A percentile compares a stretch with the other conserved stretches of the same genome.
phyloP scores from a whole-genome alignment of 148 eudicot species.

The Diospyros kaki region DNA sequence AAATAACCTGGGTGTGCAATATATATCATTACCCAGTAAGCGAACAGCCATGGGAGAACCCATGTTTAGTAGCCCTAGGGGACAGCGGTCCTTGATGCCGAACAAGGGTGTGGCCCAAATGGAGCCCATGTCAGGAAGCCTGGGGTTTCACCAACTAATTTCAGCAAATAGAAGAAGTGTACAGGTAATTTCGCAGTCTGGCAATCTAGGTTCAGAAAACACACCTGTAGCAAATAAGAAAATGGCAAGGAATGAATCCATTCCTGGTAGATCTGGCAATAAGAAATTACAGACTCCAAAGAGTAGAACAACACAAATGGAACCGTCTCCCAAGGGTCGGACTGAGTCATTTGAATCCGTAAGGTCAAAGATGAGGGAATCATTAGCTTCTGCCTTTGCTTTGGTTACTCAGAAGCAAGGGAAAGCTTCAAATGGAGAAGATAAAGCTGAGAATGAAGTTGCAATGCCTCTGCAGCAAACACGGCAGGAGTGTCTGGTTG shows the following conservation, averaged over 20 bases:
- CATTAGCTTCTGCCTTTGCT: slow-evolving; percentile 77
- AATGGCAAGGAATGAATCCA: slow-evolving; percentile 47
- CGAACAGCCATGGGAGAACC: slow-evolving; percentile 53
- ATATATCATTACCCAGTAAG: slow-evolving; percentile 37
- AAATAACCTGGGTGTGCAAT: slow-evolving; percentile 25
- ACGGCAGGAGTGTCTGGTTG: slow-evolving; percentile 23
- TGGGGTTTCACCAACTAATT: slow-evolving; percentile 20
- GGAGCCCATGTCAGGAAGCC: slow-evolving; percentile 19
- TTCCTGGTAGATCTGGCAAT: slow-evolving; percentile 34
- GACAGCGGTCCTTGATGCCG: slow-evolving; percentile 26
- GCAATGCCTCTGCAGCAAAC: slow-evolving; percentile 8
- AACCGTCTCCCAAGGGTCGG: slow-evolving; percentile 39
- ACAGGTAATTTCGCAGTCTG: slow-evolving; percentile 22
- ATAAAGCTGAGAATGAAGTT: slow-evolving; percentile 16
- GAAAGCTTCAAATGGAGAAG: slow-evolving; percentile 25
- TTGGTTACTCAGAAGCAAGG: slow-evolving; percentile 45
- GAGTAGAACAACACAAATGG: slow-evolving; percentile 33
- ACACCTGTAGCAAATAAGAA: slow-evolving; percentile 36
- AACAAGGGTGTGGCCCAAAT: slow-evolving; percentile 36
- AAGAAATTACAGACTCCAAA: slow-evolving; percentile 44
- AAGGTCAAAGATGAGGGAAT: slow-evolving; percentile 88
- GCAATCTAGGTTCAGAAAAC: slow-evolving; percentile 24
- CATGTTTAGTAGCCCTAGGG: slow-evolving; percentile 17
- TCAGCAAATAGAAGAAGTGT: slow-evolving; percentile 25
- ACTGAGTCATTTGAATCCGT: slow-evolving; percentile 56